Evolutionary conservation across 2,329 filamentous ascomycete species (phyloP).

Genomic region (Scleromitrula shiraiana): DNA sequence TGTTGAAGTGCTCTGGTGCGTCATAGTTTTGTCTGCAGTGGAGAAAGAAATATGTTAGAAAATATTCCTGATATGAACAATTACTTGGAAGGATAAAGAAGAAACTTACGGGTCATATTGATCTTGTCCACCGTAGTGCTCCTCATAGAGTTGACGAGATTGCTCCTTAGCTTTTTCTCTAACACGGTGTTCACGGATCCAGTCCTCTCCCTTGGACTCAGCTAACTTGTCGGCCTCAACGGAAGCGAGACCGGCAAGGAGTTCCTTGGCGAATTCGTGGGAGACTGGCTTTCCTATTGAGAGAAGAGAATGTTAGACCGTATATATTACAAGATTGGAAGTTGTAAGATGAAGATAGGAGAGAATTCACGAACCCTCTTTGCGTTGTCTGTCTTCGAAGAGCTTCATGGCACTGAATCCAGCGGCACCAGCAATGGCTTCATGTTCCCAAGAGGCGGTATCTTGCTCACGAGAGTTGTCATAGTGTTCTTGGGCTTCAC

Average conservation of each 20-base stretch:
- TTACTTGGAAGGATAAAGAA: neutral
- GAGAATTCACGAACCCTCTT: constrained; percentile 44
- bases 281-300: constrained; percentile 61
- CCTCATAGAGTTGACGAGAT: constrained; percentile 52
- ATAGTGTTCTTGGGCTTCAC: constrained; percentile 36
- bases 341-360: neutral
- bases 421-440: constrained; percentile 66
- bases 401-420: constrained; percentile 74
- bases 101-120: constrained; percentile 48
- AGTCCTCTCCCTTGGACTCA: constrained; percentile 61
- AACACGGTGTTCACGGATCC: constrained; percentile 35
- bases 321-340: neutral
- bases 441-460: constrained; percentile 59
- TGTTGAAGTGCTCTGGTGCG: constrained; percentile 25
- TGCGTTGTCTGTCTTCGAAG: constrained; percentile 68
- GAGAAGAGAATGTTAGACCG: neutral
- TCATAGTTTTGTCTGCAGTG: constrained; percentile 27
- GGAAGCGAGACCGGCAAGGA: constrained; percentile 62
- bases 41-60: neutral
- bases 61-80: neutral
- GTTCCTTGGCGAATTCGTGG: constrained; percentile 71
- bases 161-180: constrained; percentile 50
- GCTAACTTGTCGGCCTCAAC: constrained; percentile 69
- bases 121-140: constrained; percentile 49
- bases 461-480: constrained; percentile 39